These are phyloP conservation scores for Fusarium sp. DNA, from an alignment of 2,329 filamentous ascomycete species.

Conservation along the genomic window DNA sequence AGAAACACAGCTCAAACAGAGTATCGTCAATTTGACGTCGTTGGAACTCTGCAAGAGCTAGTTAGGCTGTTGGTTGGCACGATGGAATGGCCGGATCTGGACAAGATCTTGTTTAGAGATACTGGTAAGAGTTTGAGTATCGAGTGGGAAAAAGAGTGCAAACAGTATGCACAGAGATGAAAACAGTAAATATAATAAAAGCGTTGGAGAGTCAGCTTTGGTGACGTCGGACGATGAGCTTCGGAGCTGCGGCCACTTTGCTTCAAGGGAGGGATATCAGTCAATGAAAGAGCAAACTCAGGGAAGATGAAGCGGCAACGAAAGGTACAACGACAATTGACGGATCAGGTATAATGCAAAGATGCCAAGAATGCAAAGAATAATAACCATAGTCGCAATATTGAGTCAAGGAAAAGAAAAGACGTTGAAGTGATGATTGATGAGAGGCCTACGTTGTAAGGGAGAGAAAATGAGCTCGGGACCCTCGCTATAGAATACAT, in stretches of 20 bases:
- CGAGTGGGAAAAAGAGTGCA: constrained; percentile 5
- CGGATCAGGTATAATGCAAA: constrained; percentile 27
- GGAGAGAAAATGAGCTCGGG: constrained; percentile 28
- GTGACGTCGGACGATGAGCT: constrained; percentile 7
- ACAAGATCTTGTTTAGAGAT: constrained; percentile 3
- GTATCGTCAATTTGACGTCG: constrained; percentile 12
- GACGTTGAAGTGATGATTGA: background rate
- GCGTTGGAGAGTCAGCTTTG: background rate
- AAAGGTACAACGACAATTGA: constrained; percentile 29
- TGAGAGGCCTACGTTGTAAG: constrained; percentile 20
- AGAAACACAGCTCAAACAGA: background rate
- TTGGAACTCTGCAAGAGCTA: constrained; percentile 5
- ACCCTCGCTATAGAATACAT: background rate
- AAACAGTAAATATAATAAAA: background rate
- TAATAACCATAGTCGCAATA: constrained; percentile 33
- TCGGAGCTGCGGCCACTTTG: constrained; percentile 12
- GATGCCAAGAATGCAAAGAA: constrained; percentile 31
- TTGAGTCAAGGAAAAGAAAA: background rate
- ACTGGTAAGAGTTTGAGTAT: constrained; percentile 1
- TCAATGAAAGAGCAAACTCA: background rate
- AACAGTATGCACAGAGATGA: constrained; percentile 2
- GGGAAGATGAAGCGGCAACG: constrained; percentile 28
- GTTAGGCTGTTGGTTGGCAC: constrained; percentile 13
- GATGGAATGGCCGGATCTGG: constrained; percentile 23
- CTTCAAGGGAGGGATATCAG: constrained; percentile 2